Evolutionary conservation across 1,284 basidiomycete genomes (phyloP).

Genomic region (Kalmanozyma brasiliensis): DNA sequence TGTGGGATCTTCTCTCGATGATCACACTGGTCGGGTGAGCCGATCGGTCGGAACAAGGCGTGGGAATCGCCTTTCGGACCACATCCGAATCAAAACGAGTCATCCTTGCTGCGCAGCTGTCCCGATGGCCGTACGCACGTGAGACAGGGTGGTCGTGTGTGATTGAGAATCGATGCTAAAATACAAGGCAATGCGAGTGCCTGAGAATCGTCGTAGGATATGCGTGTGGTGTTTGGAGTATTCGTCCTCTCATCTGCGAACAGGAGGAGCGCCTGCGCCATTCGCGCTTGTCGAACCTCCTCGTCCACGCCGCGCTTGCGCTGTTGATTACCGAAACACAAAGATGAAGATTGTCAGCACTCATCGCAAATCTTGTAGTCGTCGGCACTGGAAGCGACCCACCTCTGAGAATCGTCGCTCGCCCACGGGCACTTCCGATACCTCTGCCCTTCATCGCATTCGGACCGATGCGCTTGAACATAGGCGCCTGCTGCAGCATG

Average conservation of each 20-base stretch:
- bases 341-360: not conserved
- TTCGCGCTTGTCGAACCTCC: slow-evolving; percentile 27
- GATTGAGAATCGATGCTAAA: slow-evolving; percentile 15
- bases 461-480: slow-evolving; percentile 98
- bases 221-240: not conserved
- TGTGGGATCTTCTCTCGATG: not conserved
- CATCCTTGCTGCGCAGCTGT: not conserved
- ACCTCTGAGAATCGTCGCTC: slow-evolving; percentile 92
- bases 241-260: slow-evolving; percentile 18
- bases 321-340: slow-evolving; percentile 11
- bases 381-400: slow-evolving; percentile 10
- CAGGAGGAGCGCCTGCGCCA: slow-evolving; percentile 10
- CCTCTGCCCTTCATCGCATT: slow-evolving; percentile 98
- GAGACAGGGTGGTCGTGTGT: slow-evolving; percentile 1
- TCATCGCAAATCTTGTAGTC: not conserved
- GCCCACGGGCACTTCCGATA: slow-evolving; percentile 96
- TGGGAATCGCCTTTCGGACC: slow-evolving; percentile 9
- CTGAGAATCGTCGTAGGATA: slow-evolving; percentile 1
- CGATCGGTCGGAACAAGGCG: not conserved
- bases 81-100: slow-evolving; percentile 7
- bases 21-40: not conserved
- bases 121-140: not conserved
- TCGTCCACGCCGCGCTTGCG: slow-evolving; percentile 50
- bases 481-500: slow-evolving; percentile 98
- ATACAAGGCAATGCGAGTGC: slow-evolving; percentile 24